Conservation (phyloP, 192 early-diverging fungal species). For the Coemansia sp. region DNA sequence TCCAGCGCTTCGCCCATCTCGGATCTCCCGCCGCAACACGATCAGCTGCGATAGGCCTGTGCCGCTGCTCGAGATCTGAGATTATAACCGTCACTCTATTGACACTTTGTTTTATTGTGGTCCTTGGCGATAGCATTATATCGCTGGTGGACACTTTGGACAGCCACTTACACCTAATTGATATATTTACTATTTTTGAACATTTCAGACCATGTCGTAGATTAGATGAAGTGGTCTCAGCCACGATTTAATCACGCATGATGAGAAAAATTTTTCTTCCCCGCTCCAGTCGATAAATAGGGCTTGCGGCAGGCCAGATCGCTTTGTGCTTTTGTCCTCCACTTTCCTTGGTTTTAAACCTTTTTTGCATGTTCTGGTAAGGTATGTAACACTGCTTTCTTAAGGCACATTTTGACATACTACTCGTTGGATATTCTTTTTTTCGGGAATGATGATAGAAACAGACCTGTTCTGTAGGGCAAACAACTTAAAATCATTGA, state of each 20-base stretch:
- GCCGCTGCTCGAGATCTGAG: slow-evolving; percentile 16
- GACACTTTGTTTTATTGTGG: too few relatives aligned
- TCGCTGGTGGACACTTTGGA: background rate
- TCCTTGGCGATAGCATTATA: background rate
- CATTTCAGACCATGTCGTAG: background rate
- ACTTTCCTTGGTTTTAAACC: background rate
- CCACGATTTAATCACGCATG: background rate
- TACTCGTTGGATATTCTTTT: background rate
- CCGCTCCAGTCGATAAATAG: background rate
- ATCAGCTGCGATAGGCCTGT: slow-evolving; percentile 17
- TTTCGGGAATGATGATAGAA: slow-evolving; percentile 37
- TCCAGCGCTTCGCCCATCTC: slow-evolving; percentile 10
- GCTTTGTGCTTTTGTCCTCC: background rate
- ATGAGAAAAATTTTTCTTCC: background rate
- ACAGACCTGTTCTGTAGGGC: slow-evolving; percentile 59
- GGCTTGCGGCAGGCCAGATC: background rate
- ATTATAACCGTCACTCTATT: background rate
- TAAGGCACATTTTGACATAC: background rate
- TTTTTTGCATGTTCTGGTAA: background rate
- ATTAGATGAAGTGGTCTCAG: too few relatives aligned
- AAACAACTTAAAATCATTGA: slow-evolving; percentile 42
- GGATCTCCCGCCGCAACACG: slow-evolving; percentile 37
- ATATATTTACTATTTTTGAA: background rate
- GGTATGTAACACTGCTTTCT: slow-evolving; percentile 13
- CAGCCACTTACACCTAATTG: background rate